A percentile compares a stretch with the other conserved stretches of the same genome.
Evolutionary conservation across 495 filamentous ascomycete genomes (phyloP).

Genomic region (Penicillium robsamsonii): DNA sequence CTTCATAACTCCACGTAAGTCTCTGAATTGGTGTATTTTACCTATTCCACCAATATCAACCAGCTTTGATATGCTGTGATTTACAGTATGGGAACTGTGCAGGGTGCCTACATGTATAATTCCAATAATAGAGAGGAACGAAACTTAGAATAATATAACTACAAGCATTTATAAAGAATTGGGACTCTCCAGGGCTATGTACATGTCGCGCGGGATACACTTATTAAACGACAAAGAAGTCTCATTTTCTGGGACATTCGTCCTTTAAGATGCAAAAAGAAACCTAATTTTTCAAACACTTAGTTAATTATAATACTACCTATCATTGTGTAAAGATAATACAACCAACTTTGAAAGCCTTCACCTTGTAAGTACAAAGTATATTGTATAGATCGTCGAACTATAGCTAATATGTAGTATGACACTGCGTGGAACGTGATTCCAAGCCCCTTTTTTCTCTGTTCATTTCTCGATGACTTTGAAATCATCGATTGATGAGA

Average conservation of each 20-base stretch:
- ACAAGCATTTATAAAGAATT: background rate
- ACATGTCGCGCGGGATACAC: background rate
- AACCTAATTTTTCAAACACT: too few relatives aligned
- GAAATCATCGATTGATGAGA: too few relatives aligned
- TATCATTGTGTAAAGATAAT: background rate
- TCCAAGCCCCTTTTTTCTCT: too few relatives aligned
- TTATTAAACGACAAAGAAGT: background rate
- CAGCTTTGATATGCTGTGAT: background rate
- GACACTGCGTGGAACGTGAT: too few relatives aligned
- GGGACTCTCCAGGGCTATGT: background rate
- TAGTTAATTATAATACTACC: background rate
- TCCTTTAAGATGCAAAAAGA: background rate
- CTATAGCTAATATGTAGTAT: too few relatives aligned
- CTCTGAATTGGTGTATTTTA: background rate
- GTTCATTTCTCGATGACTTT: too few relatives aligned
- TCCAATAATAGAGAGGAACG: background rate
- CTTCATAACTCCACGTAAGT: background rate
- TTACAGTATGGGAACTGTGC: too few relatives aligned
- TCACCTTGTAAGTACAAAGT: too few relatives aligned
- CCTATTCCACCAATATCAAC: background rate
- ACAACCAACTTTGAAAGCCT: background rate
- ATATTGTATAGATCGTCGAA: too few relatives aligned
- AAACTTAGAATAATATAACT: background rate
- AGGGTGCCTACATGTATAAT: background rate
- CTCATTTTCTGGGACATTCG: background rate